Conservation (phyloP, 805 yeast species). For the Candida dajiaensis region DNA sequence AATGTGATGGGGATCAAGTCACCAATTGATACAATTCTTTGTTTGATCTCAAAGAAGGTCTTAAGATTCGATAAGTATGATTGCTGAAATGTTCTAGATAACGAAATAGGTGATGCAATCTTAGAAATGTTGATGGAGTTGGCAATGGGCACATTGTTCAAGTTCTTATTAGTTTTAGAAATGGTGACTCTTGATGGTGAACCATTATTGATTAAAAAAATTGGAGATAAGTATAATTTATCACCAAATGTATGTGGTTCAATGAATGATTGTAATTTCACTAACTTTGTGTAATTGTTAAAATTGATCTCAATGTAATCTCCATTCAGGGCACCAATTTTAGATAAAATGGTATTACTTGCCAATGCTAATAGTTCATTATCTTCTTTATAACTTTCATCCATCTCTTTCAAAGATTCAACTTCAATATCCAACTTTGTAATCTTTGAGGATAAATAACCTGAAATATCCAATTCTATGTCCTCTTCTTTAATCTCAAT, state of each 20-base stretch:
- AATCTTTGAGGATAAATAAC: slow-evolving; percentile 7
- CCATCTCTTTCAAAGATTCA: slow-evolving; percentile 5
- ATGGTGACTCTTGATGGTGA: slow-evolving; percentile 24
- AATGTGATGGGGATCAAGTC: slow-evolving; percentile 76
- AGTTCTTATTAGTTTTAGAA: slow-evolving; percentile 14
- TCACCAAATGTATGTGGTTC: slow-evolving; percentile 51
- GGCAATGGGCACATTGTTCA: slow-evolving; percentile 39
- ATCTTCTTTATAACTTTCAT: slow-evolving; percentile 31
- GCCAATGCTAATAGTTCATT: slow-evolving; percentile 40
- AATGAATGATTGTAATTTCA: slow-evolving; percentile 46
- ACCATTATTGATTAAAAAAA: slow-evolving; percentile 45
- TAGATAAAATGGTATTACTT: slow-evolving; percentile 43
- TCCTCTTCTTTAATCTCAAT: too few species aligned
- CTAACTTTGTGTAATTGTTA: slow-evolving; percentile 7
- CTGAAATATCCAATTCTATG: slow-evolving; percentile 11
- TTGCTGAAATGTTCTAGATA: slow-evolving; percentile 58
- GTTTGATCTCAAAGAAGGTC: slow-evolving; percentile 48
- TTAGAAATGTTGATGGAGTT: slow-evolving; percentile 60
- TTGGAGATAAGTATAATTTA: slow-evolving; percentile 55
- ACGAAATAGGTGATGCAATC: slow-evolving; percentile 61
- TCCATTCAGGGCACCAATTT: slow-evolving; percentile 63
- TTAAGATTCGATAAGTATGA: slow-evolving; percentile 56
- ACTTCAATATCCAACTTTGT: slow-evolving; percentile 3
- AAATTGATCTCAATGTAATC: slow-evolving; percentile 40
- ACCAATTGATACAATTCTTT: slow-evolving; percentile 54